phyloP scores from a whole-genome alignment of 169 alveolate genomes.

The Plasmodium vinckei region DNA sequence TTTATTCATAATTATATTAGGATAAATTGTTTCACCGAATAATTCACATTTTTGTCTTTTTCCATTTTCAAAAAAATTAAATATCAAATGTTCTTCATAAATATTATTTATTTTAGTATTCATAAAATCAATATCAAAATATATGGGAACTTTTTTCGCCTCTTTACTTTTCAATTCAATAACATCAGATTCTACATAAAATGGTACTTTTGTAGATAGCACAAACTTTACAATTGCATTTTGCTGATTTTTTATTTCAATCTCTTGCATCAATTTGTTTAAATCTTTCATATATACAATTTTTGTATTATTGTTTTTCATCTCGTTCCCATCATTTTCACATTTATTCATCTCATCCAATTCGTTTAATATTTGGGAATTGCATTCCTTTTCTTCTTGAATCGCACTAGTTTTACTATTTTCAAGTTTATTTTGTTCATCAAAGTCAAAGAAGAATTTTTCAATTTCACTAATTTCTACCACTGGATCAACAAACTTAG shows the following conservation, averaged over 20 bases:
- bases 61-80: slow-evolving; percentile 50
- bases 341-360: background rate
- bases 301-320: background rate
- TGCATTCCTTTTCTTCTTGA: slow-evolving; percentile 1
- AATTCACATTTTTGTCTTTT: slow-evolving; percentile 72
- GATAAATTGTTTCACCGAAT: slow-evolving; percentile 51
- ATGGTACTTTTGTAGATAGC: slow-evolving; percentile 45
- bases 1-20: slow-evolving; percentile 55
- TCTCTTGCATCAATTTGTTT: slow-evolving; percentile 47
- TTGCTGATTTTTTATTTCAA: slow-evolving; percentile 42
- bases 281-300: slow-evolving; percentile 15
- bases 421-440: slow-evolving; percentile 16
- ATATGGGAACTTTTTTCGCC: slow-evolving; percentile 25
- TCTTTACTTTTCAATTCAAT: slow-evolving; percentile 53
- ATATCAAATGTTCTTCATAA: slow-evolving; percentile 39
- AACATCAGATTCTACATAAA: slow-evolving; percentile 41
- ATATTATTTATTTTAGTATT: slow-evolving; percentile 42
- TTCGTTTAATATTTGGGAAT: background rate
- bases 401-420: background rate
- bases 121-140: slow-evolving; percentile 61
- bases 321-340: background rate
- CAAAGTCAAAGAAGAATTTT: slow-evolving; percentile 30
- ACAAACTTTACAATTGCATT: slow-evolving; percentile 49
- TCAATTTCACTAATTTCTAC: slow-evolving; percentile 40
- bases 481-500: slow-evolving; percentile 60